Conservation (phyloP, 202 grass and related monocot species). For the Bolboschoenoplectus hybrid region DNA sequence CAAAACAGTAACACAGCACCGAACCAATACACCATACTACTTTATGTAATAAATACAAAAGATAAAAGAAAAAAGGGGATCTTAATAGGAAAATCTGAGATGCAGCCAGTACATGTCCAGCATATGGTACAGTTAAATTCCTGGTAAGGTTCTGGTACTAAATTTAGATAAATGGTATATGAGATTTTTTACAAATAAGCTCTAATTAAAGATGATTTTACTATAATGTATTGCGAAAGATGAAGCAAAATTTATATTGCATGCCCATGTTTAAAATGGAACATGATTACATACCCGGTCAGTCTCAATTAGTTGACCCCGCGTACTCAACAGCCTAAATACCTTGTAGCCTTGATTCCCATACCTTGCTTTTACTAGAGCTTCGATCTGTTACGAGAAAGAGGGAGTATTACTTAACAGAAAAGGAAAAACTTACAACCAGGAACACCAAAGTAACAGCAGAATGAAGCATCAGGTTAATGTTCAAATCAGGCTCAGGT, state of each 20-base stretch:
- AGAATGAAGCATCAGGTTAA: background rate
- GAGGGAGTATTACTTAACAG: background rate
- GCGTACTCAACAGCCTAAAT: slow-evolving; percentile 65
- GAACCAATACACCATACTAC: background rate
- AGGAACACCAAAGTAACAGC: slow-evolving; percentile 23
- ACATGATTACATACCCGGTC: slow-evolving; percentile 62
- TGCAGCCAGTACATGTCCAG: background rate
- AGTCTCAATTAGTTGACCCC: slow-evolving; percentile 55
- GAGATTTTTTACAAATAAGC: slow-evolving; percentile 20
- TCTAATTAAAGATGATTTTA: slow-evolving; percentile 29
- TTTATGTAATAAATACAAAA: background rate
- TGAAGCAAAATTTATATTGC: slow-evolving; percentile 17
- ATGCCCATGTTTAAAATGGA: slow-evolving; percentile 29
- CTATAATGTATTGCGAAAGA: background rate
- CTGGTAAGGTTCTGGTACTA: slow-evolving; percentile 18
- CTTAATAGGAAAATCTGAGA: background rate
- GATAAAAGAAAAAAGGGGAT: background rate
- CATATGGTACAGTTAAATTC: background rate
- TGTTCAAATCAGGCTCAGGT: background rate
- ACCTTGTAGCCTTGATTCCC: slow-evolving; percentile 79
- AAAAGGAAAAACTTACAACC: slow-evolving; percentile 28
- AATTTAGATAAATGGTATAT: slow-evolving; percentile 34
- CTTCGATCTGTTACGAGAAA: slow-evolving; percentile 61
- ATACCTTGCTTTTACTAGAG: slow-evolving; percentile 72
- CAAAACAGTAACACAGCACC: background rate